Conservation (phyloP, 805 yeast genomes). For the Cephaloascus fragrans region DNA sequence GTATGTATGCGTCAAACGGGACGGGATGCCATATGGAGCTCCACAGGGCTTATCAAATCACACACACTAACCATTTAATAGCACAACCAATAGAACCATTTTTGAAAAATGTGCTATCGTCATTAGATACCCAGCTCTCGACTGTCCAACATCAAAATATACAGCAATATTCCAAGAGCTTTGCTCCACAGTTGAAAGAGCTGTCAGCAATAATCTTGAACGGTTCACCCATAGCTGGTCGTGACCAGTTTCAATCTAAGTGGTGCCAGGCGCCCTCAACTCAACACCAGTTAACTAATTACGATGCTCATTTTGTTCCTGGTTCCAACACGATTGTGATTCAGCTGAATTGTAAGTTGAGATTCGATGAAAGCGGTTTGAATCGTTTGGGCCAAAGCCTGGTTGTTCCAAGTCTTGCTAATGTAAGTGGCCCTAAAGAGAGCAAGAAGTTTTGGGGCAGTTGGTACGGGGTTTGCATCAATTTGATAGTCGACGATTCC, state of each 20-base stretch:
- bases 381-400: constrained; percentile 61
- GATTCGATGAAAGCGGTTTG: constrained; percentile 69
- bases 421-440: constrained; percentile 6
- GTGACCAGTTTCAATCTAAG: constrained; percentile 42
- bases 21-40: too few relatives aligned
- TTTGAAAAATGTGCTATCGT: constrained; percentile 21
- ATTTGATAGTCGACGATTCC: constrained; percentile 48
- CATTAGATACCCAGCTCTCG: constrained; percentile 25
- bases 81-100: constrained; percentile 33
- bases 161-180: constrained; percentile 31
- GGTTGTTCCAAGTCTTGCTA: constrained; percentile 16
- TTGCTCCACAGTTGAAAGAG: constrained; percentile 41
- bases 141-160: constrained; percentile 17
- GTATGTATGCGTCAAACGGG: too few relatives aligned
- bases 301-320: constrained; percentile 60
- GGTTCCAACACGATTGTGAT: constrained; percentile 49
- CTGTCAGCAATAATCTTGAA: constrained; percentile 46
- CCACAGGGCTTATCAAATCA: too few relatives aligned
- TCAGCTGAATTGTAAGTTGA: constrained; percentile 48
- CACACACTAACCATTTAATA: too few relatives aligned
- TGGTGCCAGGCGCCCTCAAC: constrained; percentile 52
- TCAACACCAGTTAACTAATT: constrained; percentile 52
- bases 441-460: constrained; percentile 54
- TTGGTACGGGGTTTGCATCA: constrained; percentile 59
- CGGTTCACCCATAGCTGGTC: constrained; percentile 47